Base-by-base conservation (phyloP, 441 rosid species). In the Daphne laureola region DNA sequence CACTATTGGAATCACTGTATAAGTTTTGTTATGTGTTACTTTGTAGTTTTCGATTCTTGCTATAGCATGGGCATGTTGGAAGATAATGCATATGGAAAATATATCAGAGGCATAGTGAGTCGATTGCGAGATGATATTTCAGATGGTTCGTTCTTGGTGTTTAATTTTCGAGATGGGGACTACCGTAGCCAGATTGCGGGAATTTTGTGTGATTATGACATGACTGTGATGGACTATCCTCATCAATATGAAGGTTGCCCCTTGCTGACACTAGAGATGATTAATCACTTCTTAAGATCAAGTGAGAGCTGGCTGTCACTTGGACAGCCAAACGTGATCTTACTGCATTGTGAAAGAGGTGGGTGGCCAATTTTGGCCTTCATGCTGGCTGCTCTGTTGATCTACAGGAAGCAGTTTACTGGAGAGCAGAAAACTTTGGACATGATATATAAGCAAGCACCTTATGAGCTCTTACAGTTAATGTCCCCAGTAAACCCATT, bases 161-260 rank as follows among this genome's bases (percentile, higher is more conserved):
- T 92, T 64, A 87, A 89, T 56, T 89, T 89, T 67, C 79, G 83
- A 13, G 94, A 84, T 41, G 86, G 80, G 50, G 78, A 73, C 61
- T 54, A 59, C 36, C 87, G 61, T 60, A 89, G 85, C 69, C 75
- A 46, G 27, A 77, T 92, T 17, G 67, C 70, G 14, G 64, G 51
- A 43, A 64, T 84, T 47, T 70, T 92, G 53, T 77, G 94, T 0
- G 82, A 81, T 48, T 73, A 75, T 59, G 91, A 81, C 67, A 81
- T 92, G 88, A 92, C 96, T 17, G 86, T 88, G 35, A 82, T 88
- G 90, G 95, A 91, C 66, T 91, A 91, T 68, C 96, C 96, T 66
- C 82, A 78, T 45, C 83, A 89, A 14, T 84, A 84, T 17, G 96
- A 84, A 77, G 86, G 96, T 17, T 88, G 94, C 66, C 96, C 96